Percentiles rank a stretch among this genome's conserved stretches.
phyloP scores from a whole-genome alignment of 148 eudicot species.

The Rhododendron ferrugineum region DNA sequence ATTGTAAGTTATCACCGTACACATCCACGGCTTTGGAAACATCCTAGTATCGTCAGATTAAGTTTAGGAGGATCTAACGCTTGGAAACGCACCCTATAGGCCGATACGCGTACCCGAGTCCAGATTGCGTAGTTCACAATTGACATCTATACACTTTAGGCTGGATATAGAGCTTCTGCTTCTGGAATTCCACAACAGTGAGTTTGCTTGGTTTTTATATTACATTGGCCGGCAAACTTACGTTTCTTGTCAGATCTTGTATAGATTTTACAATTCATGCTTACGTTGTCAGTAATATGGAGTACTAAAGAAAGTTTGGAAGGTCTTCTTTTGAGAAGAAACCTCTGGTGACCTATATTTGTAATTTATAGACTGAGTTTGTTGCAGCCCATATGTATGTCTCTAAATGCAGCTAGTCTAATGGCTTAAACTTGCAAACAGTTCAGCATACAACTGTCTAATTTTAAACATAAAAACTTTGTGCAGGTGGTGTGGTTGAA shows the following conservation, averaged over 20 bases:
- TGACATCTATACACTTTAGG: background rate
- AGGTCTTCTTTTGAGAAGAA: conserved; percentile 4
- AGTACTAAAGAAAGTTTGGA: background rate
- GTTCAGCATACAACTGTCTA: background rate
- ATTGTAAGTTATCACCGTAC: background rate
- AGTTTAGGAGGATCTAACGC: background rate
- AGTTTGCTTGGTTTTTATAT: background rate
- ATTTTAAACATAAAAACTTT: background rate
- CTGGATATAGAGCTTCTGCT: background rate
- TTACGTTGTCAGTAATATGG: background rate
- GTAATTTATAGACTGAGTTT: background rate
- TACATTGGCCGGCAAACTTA: background rate
- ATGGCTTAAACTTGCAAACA: background rate
- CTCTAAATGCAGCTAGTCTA: background rate
- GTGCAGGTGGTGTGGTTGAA: conserved; percentile 81
- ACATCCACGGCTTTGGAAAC: background rate
- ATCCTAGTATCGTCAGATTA: background rate
- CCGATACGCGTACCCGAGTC: background rate
- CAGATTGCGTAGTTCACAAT: background rate
- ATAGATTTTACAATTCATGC: background rate
- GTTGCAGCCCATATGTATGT: background rate
- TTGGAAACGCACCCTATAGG: background rate
- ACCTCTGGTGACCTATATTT: background rate
- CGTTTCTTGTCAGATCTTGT: background rate
- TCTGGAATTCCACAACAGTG: background rate